Base-by-base conservation (phyloP, 805 yeast genomes). In the Yarrowia sp. region DNA sequence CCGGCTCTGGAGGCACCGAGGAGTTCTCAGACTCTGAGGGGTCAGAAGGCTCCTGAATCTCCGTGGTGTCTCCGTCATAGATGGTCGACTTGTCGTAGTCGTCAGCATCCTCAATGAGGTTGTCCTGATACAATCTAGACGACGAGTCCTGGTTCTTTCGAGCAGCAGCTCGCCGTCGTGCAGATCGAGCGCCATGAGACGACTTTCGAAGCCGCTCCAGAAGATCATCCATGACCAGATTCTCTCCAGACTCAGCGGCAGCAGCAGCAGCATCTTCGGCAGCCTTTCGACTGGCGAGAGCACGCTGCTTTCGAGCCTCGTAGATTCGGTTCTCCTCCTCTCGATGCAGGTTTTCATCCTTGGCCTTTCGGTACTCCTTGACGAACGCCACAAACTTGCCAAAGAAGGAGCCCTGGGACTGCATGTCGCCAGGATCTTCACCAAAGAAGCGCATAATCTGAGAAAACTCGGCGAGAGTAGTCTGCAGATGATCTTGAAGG, bases 161-260 rank as follows among this genome's bases (percentile, higher is more conserved):
- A 65, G 90, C 88, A 69, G 86, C 79, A 1, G 93, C 96, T 64
- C 95, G 80, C 70, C 90, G 85, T 70, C 96, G 80, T 0, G 96
- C 96, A 1, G 90, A 79, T 1, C 95, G 84, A 67, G 92, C 95
- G 6, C 90, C 86, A 67, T 86, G 85, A 5, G 86, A 77, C 10
- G 95, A 89, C 0, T 93, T 96, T 72, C 92, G 88, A 71, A 95
- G 82, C 72, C 89, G 90, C 74, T 92, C 96, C 66, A 95, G 80
- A 57, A 95, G 79, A 39, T 88, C 84, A 74, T 95, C 99, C 89
- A 95, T 91, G 45, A 91, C 88, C 55, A 81, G 79, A 17, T 74
- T 77, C 15, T 77, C 86, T 17, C 41, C 67, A 57, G 55, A 65
- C 41, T 67, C 71, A 42, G 71, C 67, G 42, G 68, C 67, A 65